Conservation (phyloP, 169 alveolate genomes). For the Eimeria brunetti region DNA sequence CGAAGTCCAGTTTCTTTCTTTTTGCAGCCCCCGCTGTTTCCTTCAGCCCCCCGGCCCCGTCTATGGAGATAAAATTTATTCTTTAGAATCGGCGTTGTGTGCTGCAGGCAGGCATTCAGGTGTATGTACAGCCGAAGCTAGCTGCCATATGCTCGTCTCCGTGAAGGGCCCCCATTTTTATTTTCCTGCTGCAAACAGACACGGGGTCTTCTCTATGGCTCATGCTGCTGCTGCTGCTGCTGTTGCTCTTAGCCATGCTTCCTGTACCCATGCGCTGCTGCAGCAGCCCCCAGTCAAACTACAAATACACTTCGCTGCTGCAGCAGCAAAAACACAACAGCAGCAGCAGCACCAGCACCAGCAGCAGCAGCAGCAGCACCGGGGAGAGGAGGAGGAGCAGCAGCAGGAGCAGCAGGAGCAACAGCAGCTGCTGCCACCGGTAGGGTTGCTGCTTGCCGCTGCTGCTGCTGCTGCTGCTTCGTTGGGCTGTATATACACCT, state of each 20-base stretch:
- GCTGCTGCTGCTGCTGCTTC: not conserved
- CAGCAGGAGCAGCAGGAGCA: no score
- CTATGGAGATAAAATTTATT: constrained; percentile 30
- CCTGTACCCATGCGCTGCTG: constrained; percentile 60
- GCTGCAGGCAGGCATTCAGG: constrained; percentile 67
- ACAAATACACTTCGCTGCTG: constrained; percentile 5
- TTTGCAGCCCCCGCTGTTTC: constrained; percentile 44
- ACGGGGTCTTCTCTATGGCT: constrained; percentile 58
- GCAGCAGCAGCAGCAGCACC: no score
- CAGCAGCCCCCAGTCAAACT: not conserved
- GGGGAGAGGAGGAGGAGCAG: no score
- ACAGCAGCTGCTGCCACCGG: not conserved
- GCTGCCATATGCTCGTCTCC: constrained; percentile 31
- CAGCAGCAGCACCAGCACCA: no score
- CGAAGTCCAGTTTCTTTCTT: constrained; percentile 10
- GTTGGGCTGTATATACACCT: not conserved
- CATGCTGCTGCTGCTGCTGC: constrained; percentile 76
- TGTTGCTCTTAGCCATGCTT: constrained; percentile 20
- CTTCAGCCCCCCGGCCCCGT: not conserved
- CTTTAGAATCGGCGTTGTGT: constrained; percentile 72
- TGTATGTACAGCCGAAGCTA: constrained; percentile 27
- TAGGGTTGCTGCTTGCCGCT: not conserved
- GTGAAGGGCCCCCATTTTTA: constrained; percentile 14
- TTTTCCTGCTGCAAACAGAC: not conserved
- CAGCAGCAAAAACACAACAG: not conserved